These are phyloP conservation scores for Brassica juncea DNA, from an alignment of 345 rosid species.

Conservation along the genomic window DNA sequence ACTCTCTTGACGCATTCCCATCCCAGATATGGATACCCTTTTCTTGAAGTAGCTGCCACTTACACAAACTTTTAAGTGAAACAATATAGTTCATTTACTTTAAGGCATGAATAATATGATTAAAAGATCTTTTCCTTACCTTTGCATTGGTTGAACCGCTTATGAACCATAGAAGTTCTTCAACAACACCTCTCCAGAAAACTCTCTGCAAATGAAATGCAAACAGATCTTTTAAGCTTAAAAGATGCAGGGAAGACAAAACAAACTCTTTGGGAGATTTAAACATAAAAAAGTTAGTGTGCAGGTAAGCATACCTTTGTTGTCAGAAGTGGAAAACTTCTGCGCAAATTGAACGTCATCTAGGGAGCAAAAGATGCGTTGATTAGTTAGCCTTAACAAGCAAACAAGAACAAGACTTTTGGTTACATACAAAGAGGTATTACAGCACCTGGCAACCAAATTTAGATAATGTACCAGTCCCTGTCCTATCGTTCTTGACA, in stretches of 20 bases:
- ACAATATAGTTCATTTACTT: not conserved
- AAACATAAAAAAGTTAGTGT: not conserved
- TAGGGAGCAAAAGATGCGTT: slow-evolving; percentile 35
- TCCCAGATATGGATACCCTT: slow-evolving; percentile 93
- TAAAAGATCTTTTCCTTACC: slow-evolving; percentile 44
- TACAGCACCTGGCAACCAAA: slow-evolving; percentile 86
- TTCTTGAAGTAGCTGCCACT: slow-evolving; percentile 78
- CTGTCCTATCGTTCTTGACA: slow-evolving; percentile 75
- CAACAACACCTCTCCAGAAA: slow-evolving; percentile 98
- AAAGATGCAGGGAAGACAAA: not conserved
- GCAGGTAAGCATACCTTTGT: slow-evolving; percentile 62
- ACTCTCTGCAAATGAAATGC: slow-evolving; percentile 64
- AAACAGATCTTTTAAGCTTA: slow-evolving; percentile 12
- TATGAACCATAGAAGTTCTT: slow-evolving; percentile 96
- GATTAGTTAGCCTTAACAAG: slow-evolving; percentile 2
- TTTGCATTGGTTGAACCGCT: slow-evolving; percentile 95
- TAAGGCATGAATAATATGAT: not conserved
- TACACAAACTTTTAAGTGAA: slow-evolving; percentile 6
- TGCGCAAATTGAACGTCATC: slow-evolving; percentile 89
- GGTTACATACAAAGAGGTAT: not conserved
- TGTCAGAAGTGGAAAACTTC: slow-evolving; percentile 83
- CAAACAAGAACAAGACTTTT: slow-evolving; percentile 19
- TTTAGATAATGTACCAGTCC: slow-evolving; percentile 89
- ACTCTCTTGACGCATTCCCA: slow-evolving; percentile 93
- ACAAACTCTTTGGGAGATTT: not conserved